Evolutionary conservation across 2,329 filamentous ascomycete genomes (phyloP), one percentile per base, ranked within the genome.

Genomic region (Diplodia sapinea): DNA sequence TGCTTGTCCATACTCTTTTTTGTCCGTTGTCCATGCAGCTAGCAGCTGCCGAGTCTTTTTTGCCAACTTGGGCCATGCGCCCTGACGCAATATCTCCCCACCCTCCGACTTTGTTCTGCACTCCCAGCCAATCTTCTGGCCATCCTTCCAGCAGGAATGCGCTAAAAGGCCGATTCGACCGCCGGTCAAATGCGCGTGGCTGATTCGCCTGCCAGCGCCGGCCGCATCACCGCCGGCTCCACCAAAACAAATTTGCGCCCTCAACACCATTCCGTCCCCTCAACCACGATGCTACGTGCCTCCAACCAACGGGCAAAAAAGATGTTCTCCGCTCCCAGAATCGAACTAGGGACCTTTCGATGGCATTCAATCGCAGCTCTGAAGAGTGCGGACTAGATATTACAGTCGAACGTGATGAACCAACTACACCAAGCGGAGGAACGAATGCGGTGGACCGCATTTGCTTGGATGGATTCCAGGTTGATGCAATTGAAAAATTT

Each of bases 401-500:
- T 76, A 75, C 74, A 75, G 74, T 74, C 74, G 73, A 76, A 76
- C 74, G 75, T 75, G 74, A 76, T 76, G 72, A 74, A 74, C 75
- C 75, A 77, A 77, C 73, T 70, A 68, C 69, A 70, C 69, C 69
- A 70, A 63, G 54, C 43, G 67, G 61, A 59, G 54, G 20, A 7
- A 43, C 13, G 7, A 40, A 43, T 29, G 26, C 36, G 61, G 49
- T 64, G 31, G 2, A 40, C 61, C 51, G 17, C 40, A 20, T 43
- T 64, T 38, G 61, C 51, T 40, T 51, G 47, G 47, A 36, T 11
- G 7, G 13, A n/a, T 13, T 31, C 20, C 13, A 5, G 23, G 36
- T 49, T 49, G 43, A 47, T 47, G 43, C 11, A 3, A n/a, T n/a
- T 47, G 6, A 2, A 20, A 20, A 3, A 23, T 23, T 23, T 23